Base-by-base conservation (phyloP, 2,329 filamentous ascomycete species). In the Metarhizium humberi region DNA sequence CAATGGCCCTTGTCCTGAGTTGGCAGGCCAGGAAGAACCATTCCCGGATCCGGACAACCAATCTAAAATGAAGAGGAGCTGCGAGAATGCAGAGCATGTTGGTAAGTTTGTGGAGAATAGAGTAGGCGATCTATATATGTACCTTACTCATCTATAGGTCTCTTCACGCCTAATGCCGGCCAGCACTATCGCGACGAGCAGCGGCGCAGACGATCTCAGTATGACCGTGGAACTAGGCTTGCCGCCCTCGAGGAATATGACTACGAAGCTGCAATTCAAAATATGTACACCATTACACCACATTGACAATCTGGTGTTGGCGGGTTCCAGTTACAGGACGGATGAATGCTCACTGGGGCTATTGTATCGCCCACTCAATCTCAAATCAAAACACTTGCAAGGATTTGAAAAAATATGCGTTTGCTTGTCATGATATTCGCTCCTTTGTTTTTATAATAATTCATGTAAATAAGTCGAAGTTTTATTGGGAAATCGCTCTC, bases 21-120 rank as follows among this genome's bases (percentile, higher is more conserved):
- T 82, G 55, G 79, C 84, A 53, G 90, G 90, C 2, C 74, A 81
- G 36, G 89, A 95, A 69, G 86, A 90, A 61, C 68, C 74, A 0
- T 95, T 96, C 63, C 90, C 90, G 0, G 74, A 76, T 1, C 86
- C 90, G 0, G 90, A 96, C 72, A 96, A 96, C 65, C 80, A 84
- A 55, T 88, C 87, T 0, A 96, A 96, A 74, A 86, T 94, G 78
- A 87, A 90, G 72, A 82, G 91, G 57, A 94, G 88, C 61, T 87
- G 88, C 57, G 88, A 95, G 67, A 95, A 94, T 67, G 90, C 90
- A 2, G 87, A 90, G 66, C 85, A 90, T 65, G 84, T 92, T 61
- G 91, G 91, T 84, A 68, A 69, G 85, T 78, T 55, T 40, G 16
- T 50, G 29, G n/a, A 18, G 36, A 18, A 48, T 3, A 29, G 20